These are phyloP conservation scores for Podospora comata DNA, from an alignment of 495 filamentous ascomycete genomes.

Conservation along the genomic window DNA sequence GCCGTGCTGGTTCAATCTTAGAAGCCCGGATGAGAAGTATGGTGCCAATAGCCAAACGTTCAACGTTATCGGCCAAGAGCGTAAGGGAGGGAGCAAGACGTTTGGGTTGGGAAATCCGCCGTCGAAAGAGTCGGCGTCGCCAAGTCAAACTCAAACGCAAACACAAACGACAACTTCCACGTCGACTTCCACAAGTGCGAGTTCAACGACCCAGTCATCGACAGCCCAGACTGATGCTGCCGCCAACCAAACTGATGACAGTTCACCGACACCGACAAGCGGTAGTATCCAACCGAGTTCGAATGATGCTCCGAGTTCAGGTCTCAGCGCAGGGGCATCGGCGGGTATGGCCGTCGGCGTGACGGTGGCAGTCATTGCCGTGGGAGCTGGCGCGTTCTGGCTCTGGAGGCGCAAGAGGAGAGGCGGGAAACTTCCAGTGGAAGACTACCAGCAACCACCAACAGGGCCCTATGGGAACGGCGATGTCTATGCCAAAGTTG, in stretches of 20 bases:
- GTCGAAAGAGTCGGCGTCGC: background rate
- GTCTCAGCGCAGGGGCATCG: constrained; percentile 14
- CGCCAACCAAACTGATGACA: background rate
- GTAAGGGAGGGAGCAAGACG: background rate
- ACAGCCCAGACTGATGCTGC: background rate
- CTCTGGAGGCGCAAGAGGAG: background rate
- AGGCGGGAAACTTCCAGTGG: background rate
- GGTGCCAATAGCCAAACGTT: constrained; percentile 2
- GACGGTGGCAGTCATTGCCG: background rate
- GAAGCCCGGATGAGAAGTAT: background rate
- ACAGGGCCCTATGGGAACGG: background rate
- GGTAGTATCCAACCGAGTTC: background rate
- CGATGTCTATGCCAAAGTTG: background rate
- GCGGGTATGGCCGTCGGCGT: constrained; percentile 13
- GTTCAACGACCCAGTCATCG: background rate
- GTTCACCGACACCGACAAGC: no score
- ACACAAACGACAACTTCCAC: background rate
- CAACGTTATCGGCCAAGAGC: constrained; percentile 12
- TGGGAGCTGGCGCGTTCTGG: background rate
- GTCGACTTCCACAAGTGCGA: background rate
- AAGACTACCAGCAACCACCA: background rate
- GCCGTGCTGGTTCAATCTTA: constrained; percentile 14
- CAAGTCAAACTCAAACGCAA: background rate
- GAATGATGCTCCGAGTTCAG: background rate
- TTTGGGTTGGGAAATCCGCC: background rate